Percentiles rank a stretch among this genome's conserved stretches.
Evolutionary conservation across 2,329 filamentous ascomycete species (phyloP).

Genomic region (Penicillium sp.): DNA sequence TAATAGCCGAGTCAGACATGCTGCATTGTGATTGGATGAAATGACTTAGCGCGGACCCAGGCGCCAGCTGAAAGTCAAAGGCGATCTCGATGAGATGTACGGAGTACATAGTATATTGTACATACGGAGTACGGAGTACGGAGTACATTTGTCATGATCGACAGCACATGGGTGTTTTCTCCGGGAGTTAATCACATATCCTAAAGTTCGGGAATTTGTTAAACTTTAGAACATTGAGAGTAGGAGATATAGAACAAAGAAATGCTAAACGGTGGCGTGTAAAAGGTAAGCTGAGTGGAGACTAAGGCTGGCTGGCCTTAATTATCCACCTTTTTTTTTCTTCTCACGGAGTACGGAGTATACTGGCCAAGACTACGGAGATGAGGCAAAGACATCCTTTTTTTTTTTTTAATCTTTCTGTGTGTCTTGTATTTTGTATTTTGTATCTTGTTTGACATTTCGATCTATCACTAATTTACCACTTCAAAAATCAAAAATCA

Average conservation of each 20-base stretch:
- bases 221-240: background rate
- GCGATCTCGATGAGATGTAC: conserved; percentile 3
- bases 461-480: conserved; percentile 14
- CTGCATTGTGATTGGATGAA: conserved; percentile 14
- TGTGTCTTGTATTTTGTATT: background rate
- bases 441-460: conserved; percentile 14
- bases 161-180: conserved; percentile 1
- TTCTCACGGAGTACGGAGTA: too few species aligned
- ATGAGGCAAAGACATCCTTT: background rate
- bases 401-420: background rate
- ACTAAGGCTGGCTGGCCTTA: conserved; percentile 5
- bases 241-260: too few species aligned
- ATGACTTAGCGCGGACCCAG: conserved; percentile 14
- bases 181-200: background rate
- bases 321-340: background rate
- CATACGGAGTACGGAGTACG: background rate
- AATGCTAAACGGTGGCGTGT: background rate
- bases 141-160: conserved; percentile 11
- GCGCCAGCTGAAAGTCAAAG: conserved; percentile 16
- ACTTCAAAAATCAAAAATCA: background rate
- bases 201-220: background rate
- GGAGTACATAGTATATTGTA: too few species aligned
- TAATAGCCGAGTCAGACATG: conserved; percentile 16
- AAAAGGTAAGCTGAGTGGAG: background rate
- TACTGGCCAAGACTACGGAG: too few species aligned